These are phyloP conservation scores for Rhodotorula glutinis DNA, from an alignment of 1,284 basidiomycete species.

Conservation along the genomic window DNA sequence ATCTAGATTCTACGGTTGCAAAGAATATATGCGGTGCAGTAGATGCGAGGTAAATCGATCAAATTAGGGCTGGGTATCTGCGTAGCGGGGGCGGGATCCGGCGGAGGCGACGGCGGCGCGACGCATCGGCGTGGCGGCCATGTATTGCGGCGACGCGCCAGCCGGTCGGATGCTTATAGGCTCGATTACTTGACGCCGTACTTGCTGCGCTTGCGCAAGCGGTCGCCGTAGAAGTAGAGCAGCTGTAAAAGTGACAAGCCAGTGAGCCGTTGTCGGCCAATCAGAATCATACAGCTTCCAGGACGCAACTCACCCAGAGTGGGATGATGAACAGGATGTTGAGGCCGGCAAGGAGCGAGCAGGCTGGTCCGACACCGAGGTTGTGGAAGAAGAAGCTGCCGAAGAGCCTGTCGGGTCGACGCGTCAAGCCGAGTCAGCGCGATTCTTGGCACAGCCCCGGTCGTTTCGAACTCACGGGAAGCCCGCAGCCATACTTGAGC, in stretches of 20 bases:
- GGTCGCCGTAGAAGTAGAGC: slow-evolving; percentile 18
- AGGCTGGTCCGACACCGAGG: slow-evolving; percentile 17
- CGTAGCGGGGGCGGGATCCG: too few relatives aligned
- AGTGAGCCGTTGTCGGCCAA: too few relatives aligned
- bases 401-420: slow-evolving; percentile 3
- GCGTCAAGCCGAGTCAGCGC: background rate
- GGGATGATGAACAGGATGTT: slow-evolving; percentile 12
- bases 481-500: slow-evolving; percentile 19
- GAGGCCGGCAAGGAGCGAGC: slow-evolving; percentile 9
- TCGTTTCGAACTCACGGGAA: slow-evolving; percentile 28
- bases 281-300: background rate
- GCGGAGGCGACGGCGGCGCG: too few relatives aligned
- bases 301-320: slow-evolving; percentile 2
- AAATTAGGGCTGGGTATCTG: background rate
- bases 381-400: slow-evolving; percentile 11
- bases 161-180: too few relatives aligned
- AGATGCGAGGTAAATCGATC: background rate
- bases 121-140: too few relatives aligned
- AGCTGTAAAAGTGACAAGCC: too few relatives aligned
- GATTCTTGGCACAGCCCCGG: too few relatives aligned
- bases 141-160: too few relatives aligned
- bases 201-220: slow-evolving; percentile 20
- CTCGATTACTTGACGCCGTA: background rate
- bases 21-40: background rate
- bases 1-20: background rate